Percentiles rank a stretch among this genome's conserved stretches.
Conservation (phyloP, 2,329 filamentous ascomycete genomes). For the Colletotrichum incanum region DNA sequence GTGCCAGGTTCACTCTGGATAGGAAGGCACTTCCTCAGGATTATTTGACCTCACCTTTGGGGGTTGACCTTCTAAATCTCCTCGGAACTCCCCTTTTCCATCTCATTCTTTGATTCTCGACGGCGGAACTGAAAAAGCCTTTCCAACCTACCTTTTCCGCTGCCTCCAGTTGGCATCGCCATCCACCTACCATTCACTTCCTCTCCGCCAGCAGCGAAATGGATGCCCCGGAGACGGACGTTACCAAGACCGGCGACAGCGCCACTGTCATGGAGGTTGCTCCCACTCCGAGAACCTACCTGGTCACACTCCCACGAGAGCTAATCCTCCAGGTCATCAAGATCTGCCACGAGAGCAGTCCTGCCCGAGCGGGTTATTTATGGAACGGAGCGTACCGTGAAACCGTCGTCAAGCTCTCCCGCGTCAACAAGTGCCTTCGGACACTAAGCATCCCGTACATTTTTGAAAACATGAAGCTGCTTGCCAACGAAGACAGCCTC, state of each 20-base stretch:
- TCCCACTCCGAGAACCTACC: neutral
- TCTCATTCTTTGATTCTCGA: no score
- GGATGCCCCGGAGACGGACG: neutral
- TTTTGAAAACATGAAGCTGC: neutral
- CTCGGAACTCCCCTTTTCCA: neutral
- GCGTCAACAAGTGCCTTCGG: neutral
- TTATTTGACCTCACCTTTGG: neutral
- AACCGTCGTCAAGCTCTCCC: neutral
- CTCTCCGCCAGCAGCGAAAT: neutral
- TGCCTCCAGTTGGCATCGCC: neutral
- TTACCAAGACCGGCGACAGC: no score
- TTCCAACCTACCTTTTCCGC: neutral
- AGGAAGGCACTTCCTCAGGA: no score
- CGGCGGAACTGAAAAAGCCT: neutral
- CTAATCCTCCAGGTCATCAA: constrained; percentile 16
- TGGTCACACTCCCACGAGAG: constrained; percentile 14
- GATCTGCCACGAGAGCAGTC: neutral
- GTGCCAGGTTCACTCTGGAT: neutral
- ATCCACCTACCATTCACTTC: no score
- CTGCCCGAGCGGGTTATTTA: no score
- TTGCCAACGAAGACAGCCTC: neutral
- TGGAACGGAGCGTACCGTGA: neutral
- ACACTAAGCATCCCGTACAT: neutral
- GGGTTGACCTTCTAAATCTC: no score
- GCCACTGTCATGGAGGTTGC: neutral